Evolutionary conservation across 441 rosid genomes (phyloP).

Genomic region (Macaranga tanarius): DNA sequence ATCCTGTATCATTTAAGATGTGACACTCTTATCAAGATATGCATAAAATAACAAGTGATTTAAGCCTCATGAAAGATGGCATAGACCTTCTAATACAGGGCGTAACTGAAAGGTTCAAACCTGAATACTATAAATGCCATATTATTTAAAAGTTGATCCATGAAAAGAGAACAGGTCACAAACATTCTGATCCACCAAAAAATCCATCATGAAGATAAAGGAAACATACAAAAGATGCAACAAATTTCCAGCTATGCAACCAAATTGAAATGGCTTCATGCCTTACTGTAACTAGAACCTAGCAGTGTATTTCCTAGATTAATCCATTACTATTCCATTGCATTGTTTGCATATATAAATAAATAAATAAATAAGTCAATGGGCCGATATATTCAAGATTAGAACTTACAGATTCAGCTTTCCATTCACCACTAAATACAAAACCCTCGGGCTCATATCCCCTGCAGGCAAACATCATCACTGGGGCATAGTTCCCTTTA

Average conservation of each 20-base stretch:
- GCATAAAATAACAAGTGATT: background rate
- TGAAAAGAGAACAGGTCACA: background rate
- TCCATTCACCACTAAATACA: constrained; percentile 66
- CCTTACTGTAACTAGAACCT: background rate
- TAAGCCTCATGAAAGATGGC: background rate
- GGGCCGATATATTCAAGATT: constrained; percentile 2
- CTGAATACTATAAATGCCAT: background rate
- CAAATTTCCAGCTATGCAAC: background rate
- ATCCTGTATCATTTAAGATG: background rate
- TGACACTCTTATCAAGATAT: background rate
- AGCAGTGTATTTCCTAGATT: background rate
- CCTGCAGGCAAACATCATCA: constrained; percentile 85
- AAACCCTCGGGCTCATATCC: constrained; percentile 82
- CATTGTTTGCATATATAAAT: background rate
- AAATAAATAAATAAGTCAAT: too few species aligned
- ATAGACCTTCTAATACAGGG: background rate
- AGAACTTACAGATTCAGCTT: constrained; percentile 78
- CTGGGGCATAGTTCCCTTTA: constrained; percentile 56
- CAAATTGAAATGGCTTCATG: constrained; percentile 1
- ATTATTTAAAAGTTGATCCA: background rate
- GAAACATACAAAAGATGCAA: background rate
- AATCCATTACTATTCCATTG: background rate
- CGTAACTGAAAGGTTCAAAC: background rate
- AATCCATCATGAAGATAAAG: background rate
- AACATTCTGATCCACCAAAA: background rate